These are phyloP conservation scores for Yamadazyma blattariae DNA, from an alignment of 1,139 yeast genomes.

Conservation along the genomic window DNA sequence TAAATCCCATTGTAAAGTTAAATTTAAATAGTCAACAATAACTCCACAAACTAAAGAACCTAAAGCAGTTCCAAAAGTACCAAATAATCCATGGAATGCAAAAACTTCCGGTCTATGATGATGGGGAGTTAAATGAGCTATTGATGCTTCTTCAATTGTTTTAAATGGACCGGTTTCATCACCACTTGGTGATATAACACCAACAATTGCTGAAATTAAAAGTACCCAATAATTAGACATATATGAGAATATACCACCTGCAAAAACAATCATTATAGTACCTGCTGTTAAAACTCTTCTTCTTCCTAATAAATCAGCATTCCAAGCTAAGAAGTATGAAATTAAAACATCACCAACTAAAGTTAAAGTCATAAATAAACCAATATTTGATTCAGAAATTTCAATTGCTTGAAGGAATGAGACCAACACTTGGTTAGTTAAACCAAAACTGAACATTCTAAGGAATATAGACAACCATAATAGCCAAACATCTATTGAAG, in stretches of 20 bases:
- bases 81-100: conserved; percentile 66
- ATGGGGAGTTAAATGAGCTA: conserved; percentile 75
- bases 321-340: conserved; percentile 72
- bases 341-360: conserved; percentile 75
- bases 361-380: conserved; percentile 81
- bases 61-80: conserved; percentile 71
- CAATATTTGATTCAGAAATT: conserved; percentile 59
- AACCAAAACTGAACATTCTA: conserved; percentile 75
- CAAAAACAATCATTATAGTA: conserved; percentile 61
- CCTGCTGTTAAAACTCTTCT: conserved; percentile 65
- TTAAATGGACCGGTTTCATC: conserved; percentile 94
- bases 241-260: conserved; percentile 65
- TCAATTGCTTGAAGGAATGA: conserved; percentile 59
- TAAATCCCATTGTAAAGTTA: conserved; percentile 27
- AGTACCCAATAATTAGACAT: conserved; percentile 50
- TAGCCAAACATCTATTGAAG: conserved; percentile 54
- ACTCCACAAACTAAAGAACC: conserved; percentile 72
- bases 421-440: conserved; percentile 78
- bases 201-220: conserved; percentile 54
- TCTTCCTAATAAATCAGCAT: conserved; percentile 76
- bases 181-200: conserved; percentile 85
- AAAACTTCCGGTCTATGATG: conserved; percentile 70
- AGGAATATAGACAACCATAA: conserved; percentile 71
- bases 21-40: conserved; percentile 44
- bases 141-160: conserved; percentile 80